Conservation (phyloP, 805 yeast genomes). For the Candida pseudoglaebosa region DNA sequence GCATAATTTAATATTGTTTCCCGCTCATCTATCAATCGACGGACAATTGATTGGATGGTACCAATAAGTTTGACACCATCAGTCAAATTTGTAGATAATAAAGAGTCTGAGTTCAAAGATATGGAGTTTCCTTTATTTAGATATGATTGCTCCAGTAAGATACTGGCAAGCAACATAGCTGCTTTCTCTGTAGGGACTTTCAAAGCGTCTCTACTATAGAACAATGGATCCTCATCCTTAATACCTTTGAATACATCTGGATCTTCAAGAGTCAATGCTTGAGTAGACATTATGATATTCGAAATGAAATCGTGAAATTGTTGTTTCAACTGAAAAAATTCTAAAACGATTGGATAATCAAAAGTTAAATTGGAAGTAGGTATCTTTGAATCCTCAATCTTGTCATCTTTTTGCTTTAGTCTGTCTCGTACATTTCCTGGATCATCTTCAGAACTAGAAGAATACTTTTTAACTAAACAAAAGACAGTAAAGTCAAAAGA, state of each 20-base stretch:
- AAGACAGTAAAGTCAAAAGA: conserved; percentile 60
- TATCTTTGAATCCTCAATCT: conserved; percentile 5
- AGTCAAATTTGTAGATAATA: conserved; percentile 34
- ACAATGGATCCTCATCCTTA: conserved; percentile 49
- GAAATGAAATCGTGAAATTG: conserved; percentile 58
- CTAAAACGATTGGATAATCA: conserved; percentile 56
- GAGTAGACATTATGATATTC: conserved; percentile 62
- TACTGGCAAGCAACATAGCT: conserved; percentile 43
- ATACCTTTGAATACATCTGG: conserved; percentile 70
- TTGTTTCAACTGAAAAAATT: conserved; percentile 73
- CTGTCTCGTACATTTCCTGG: conserved; percentile 9
- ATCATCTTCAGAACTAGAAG: conserved; percentile 16
- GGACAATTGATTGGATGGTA: conserved; percentile 38
- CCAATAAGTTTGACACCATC: conserved; percentile 33
- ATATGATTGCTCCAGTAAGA: conserved; percentile 45
- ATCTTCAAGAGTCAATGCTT: conserved; percentile 64
- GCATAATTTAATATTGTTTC: conserved; percentile 69
- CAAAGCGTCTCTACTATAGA: conserved; percentile 35
- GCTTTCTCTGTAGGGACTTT: conserved; percentile 45
- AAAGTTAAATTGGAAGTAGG: conserved; percentile 25
- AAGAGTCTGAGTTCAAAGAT: conserved; percentile 36
- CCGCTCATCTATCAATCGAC: conserved; percentile 64
- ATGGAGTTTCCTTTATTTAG: conserved; percentile 25
- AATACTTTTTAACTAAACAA: conserved; percentile 35
- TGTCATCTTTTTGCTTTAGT: conserved; percentile 7